A percentile compares a stretch with the other conserved stretches of the same genome.
phyloP scores from a whole-genome alignment of 768 basidiomycete species.

The Podaxis carcinomalis region DNA sequence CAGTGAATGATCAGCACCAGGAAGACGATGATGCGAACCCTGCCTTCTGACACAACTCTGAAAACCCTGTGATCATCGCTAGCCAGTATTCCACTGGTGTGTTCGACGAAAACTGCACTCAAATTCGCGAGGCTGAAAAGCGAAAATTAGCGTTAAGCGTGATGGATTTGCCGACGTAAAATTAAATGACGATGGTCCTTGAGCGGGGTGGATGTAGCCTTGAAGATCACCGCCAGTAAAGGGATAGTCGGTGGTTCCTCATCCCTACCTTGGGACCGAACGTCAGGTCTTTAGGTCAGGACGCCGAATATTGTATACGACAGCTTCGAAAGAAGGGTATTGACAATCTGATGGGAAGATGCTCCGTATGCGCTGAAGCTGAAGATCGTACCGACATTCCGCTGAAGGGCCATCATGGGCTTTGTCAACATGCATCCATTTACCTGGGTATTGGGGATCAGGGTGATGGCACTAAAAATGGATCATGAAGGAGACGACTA shows the following conservation, averaged over 20 bases:
- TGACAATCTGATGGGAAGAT: background rate
- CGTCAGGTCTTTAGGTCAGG: background rate
- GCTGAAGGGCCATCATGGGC: background rate
- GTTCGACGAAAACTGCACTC: background rate
- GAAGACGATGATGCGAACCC: background rate
- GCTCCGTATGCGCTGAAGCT: background rate
- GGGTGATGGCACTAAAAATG: background rate
- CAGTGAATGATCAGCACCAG: too few relatives aligned
- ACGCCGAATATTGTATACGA: background rate
- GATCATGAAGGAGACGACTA: background rate
- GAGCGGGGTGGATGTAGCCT: background rate
- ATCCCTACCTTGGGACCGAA: background rate
- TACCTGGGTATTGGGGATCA: constrained; percentile 3
- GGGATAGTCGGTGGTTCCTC: background rate
- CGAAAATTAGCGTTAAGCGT: background rate
- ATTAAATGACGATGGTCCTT: background rate
- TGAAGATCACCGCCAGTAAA: background rate
- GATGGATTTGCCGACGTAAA: background rate
- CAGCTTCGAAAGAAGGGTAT: background rate
- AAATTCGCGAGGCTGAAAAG: background rate
- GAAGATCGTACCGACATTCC: background rate
- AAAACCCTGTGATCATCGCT: background rate
- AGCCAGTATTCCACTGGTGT: too few relatives aligned
- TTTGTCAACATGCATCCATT: background rate
- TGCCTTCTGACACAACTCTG: background rate